Evolutionary conservation across 2,329 filamentous ascomycete species (phyloP).

Genomic region (Periconia digitata): DNA sequence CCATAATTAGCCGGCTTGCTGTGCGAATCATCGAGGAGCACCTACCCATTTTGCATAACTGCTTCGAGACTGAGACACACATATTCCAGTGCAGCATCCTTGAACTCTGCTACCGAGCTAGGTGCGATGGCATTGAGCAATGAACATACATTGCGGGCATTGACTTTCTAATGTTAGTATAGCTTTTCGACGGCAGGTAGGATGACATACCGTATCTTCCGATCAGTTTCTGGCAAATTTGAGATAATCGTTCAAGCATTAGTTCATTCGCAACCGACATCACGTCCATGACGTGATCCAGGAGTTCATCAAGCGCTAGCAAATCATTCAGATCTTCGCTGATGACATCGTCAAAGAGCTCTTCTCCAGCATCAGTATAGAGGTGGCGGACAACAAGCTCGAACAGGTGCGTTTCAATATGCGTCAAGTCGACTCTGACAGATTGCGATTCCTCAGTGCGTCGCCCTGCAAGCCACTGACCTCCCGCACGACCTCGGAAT

Average conservation of each 20-base stretch:
- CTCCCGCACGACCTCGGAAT: slow-evolving; percentile 83
- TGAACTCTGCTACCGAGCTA: slow-evolving; percentile 81
- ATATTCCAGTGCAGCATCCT: slow-evolving; percentile 85
- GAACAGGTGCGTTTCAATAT: slow-evolving; percentile 75
- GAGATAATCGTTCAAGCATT: slow-evolving; percentile 88
- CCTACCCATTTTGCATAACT: slow-evolving; percentile 81
- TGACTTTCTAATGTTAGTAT: slow-evolving; percentile 20
- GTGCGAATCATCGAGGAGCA: no score
- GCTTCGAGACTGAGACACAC: slow-evolving; percentile 88
- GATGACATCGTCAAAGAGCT: slow-evolving; percentile 78
- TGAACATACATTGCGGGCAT: slow-evolving; percentile 74
- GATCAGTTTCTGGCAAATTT: slow-evolving; percentile 83
- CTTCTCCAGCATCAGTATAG: slow-evolving; percentile 78
- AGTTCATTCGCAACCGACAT: slow-evolving; percentile 89
- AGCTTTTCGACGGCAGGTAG: background rate
- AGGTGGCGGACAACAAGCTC: slow-evolving; percentile 76
- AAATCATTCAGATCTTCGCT: slow-evolving; percentile 56
- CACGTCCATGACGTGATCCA: slow-evolving; percentile 87
- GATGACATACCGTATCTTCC: slow-evolving; percentile 68
- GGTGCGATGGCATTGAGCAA: slow-evolving; percentile 84
- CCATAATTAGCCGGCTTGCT: slow-evolving; percentile 18
- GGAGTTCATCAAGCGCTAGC: slow-evolving; percentile 70
- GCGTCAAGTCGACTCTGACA: slow-evolving; percentile 77
- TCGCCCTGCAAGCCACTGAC: slow-evolving; percentile 78
- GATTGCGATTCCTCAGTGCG: slow-evolving; percentile 54